Percentiles rank a stretch among this genome's conserved stretches.
Conservation (phyloP, 192 early-diverging fungal species). For the Backusella psychrophila region DNA sequence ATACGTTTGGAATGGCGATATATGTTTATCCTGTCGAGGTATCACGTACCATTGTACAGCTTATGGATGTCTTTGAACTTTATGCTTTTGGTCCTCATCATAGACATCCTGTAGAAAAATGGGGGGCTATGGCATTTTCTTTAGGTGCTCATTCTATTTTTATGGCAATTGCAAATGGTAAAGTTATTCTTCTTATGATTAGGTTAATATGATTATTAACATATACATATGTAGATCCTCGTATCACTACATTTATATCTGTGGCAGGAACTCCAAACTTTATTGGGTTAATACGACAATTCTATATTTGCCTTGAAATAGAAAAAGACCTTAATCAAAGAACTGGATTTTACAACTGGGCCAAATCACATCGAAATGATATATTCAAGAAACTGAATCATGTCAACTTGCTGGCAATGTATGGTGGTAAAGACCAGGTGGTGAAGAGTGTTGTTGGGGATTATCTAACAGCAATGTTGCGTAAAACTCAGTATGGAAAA, state of each 20-base stretch:
- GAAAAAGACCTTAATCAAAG: background rate
- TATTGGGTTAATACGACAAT: background rate
- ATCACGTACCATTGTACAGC: background rate
- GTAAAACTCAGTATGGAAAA: background rate
- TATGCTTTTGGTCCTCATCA: background rate
- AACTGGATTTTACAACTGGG: background rate
- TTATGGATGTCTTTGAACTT: background rate
- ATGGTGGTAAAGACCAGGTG: background rate
- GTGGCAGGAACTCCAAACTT: background rate
- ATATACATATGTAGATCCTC: background rate
- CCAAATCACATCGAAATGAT: background rate
- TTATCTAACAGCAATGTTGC: background rate
- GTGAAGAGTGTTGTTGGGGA: background rate
- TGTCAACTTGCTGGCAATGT: background rate
- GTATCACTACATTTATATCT: background rate
- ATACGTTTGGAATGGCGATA: background rate
- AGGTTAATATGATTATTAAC: background rate
- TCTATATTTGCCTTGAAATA: accelerated
- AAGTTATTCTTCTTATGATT: background rate
- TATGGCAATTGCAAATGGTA: background rate
- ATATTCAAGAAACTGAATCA: background rate
- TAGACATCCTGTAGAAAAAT: background rate
- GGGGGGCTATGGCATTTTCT: background rate
- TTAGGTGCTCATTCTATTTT: background rate
- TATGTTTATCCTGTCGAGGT: background rate